Conservation (phyloP, 805 yeast genomes). For the Starmerella sp. region DNA sequence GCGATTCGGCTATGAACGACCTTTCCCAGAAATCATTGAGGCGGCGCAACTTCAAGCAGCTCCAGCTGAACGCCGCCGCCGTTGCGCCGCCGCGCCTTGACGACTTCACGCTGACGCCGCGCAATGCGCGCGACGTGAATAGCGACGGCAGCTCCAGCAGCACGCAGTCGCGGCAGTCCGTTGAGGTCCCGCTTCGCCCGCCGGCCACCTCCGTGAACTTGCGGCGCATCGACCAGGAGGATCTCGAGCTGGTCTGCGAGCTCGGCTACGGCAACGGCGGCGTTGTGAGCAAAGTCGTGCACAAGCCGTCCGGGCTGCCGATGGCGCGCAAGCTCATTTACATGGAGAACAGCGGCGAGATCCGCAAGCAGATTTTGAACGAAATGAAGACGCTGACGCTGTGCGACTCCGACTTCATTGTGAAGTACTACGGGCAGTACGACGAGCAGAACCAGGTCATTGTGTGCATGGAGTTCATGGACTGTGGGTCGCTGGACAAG, state of each 20-base stretch:
- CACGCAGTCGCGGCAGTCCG: slow-evolving; percentile 1
- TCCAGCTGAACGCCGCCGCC: slow-evolving; percentile 32
- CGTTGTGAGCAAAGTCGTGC: slow-evolving; percentile 76
- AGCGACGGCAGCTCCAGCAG: background rate
- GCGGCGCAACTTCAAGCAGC: slow-evolving; percentile 43
- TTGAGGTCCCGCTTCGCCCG: background rate
- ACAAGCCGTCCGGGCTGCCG: slow-evolving; percentile 72
- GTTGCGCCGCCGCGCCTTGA: slow-evolving; percentile 8
- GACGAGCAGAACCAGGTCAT: slow-evolving; percentile 60
- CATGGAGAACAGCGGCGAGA: slow-evolving; percentile 67
- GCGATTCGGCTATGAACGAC: background rate
- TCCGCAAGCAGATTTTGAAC: slow-evolving; percentile 72
- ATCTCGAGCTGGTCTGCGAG: slow-evolving; percentile 60
- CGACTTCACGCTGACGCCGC: background rate
- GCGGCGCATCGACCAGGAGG: slow-evolving; percentile 38
- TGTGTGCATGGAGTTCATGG: slow-evolving; percentile 92
- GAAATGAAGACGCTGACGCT: slow-evolving; percentile 87
- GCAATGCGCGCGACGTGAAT: background rate
- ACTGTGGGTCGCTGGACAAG: slow-evolving; percentile 84
- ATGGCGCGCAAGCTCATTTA: slow-evolving; percentile 88
- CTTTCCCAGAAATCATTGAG: slow-evolving; percentile 13
- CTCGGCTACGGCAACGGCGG: slow-evolving; percentile 95
- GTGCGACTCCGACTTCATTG: slow-evolving; percentile 68
- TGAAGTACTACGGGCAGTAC: slow-evolving; percentile 86
- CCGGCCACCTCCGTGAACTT: slow-evolving; percentile 7